Conservation (phyloP, 2,329 filamentous ascomycete species). For the Dendryphion nanum region DNA sequence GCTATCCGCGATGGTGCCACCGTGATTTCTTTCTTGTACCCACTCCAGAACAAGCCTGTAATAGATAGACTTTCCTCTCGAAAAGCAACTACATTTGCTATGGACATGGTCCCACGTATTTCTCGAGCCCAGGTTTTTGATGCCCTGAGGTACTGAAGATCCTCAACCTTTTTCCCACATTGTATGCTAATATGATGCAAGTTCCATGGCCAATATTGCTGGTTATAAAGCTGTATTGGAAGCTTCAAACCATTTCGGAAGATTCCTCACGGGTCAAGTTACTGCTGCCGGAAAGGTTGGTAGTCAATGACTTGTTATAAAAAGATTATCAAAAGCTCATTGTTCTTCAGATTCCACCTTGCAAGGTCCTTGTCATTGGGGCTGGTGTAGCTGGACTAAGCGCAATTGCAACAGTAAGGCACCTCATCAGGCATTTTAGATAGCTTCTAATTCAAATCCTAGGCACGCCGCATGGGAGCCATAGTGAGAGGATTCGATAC, state of each 20-base stretch:
- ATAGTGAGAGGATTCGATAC: slow-evolving; percentile 91
- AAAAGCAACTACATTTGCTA: slow-evolving; percentile 76
- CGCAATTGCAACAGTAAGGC: slow-evolving; percentile 71
- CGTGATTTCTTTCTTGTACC: slow-evolving; percentile 80
- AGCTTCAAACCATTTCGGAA: slow-evolving; percentile 84
- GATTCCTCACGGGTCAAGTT: slow-evolving; percentile 84
- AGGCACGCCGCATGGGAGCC: slow-evolving; percentile 78
- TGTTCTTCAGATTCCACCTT: slow-evolving; percentile 71
- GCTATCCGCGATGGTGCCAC: slow-evolving; percentile 68
- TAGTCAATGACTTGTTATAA: background rate
- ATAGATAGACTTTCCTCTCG: slow-evolving; percentile 70
- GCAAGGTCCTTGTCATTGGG: slow-evolving; percentile 87
- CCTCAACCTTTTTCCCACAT: background rate
- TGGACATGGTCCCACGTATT: slow-evolving; percentile 91
- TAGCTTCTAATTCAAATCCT: background rate
- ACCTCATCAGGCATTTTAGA: slow-evolving; percentile 3
- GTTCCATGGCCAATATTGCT: slow-evolving; percentile 92
- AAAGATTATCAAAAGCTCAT: background rate
- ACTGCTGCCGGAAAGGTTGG: slow-evolving; percentile 70
- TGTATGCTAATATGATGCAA: slow-evolving; percentile 34
- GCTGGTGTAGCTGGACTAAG: slow-evolving; percentile 86
- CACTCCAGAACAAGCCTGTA: slow-evolving; percentile 72
- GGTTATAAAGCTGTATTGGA: slow-evolving; percentile 91
- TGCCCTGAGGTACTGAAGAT: slow-evolving; percentile 55
- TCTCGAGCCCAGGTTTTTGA: slow-evolving; percentile 87